Conservation (phyloP, 768 basidiomycete genomes). For the Lactarius pseudohatsudake region DNA sequence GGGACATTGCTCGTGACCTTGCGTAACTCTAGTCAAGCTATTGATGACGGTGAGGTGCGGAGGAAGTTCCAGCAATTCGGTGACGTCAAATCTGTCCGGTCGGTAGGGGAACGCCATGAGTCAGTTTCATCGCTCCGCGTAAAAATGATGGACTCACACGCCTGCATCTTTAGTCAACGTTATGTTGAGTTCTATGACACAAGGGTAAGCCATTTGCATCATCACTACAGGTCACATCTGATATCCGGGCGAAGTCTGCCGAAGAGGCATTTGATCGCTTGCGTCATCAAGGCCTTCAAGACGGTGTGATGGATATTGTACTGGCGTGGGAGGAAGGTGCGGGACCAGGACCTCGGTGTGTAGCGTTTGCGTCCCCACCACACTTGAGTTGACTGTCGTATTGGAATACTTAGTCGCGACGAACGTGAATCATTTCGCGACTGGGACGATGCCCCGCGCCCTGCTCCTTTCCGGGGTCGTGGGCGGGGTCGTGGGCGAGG, state of each 20-base stretch:
- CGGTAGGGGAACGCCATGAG: constrained; percentile 62
- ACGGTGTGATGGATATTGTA: constrained; percentile 85
- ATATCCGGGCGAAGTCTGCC: constrained; percentile 52
- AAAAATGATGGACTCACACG: constrained; percentile 14
- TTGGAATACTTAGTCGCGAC: constrained; percentile 36
- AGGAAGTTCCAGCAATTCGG: constrained; percentile 88
- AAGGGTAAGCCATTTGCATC: constrained; percentile 49
- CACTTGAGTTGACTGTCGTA: constrained; percentile 1
- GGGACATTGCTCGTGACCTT: constrained; percentile 82
- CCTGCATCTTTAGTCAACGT: constrained; percentile 59
- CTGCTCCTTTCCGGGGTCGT: constrained; percentile 32
- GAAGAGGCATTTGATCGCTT: constrained; percentile 79
- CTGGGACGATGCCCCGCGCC: constrained; percentile 33
- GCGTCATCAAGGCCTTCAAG: constrained; percentile 73
- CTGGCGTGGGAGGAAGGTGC: constrained; percentile 78
- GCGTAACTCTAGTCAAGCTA: constrained; percentile 64
- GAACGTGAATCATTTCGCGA: constrained; percentile 34
- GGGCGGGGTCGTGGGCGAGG: constrained; percentile 35
- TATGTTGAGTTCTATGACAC: constrained; percentile 95
- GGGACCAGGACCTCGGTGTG: constrained; percentile 40
- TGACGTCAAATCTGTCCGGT: constrained; percentile 79
- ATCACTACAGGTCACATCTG: neutral
- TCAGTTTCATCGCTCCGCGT: constrained; percentile 19
- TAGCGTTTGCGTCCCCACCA: neutral
- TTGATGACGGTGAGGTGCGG: constrained; percentile 84